phyloP scores from a whole-genome alignment of 1,139 yeast species.

The Geotrichum klebahnii region DNA sequence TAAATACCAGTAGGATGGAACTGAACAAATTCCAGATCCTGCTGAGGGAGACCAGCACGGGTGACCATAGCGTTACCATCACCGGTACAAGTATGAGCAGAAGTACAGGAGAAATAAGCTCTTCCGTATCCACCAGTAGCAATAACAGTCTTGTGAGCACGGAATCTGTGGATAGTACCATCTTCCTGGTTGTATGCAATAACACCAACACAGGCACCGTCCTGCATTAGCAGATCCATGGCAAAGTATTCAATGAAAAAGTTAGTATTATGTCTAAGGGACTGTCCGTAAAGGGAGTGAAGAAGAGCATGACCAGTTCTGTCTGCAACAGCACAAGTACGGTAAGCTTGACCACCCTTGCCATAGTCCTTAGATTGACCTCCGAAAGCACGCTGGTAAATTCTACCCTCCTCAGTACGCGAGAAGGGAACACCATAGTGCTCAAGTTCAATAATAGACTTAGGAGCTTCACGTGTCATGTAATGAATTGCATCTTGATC shows the following conservation, averaged over 20 bases:
- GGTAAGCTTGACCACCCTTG: constrained; percentile 98
- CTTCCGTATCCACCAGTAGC: constrained; percentile 99
- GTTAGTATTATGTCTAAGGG: constrained; percentile 93
- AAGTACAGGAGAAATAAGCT: constrained; percentile 97
- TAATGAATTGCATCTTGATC: constrained; percentile 99
- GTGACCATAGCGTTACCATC: constrained; percentile 98
- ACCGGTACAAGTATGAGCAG: constrained; percentile 99
- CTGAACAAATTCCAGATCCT: constrained; percentile 95
- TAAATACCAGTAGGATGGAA: constrained; percentile 99
- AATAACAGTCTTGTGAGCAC: constrained; percentile 91
- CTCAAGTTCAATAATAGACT: constrained; percentile 91
- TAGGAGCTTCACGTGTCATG: constrained; percentile 98
- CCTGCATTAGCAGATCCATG: constrained; percentile 87
- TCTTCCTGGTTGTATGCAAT: constrained; percentile 98
- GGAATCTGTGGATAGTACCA: constrained; percentile 96
- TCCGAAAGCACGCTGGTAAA: constrained; percentile 98
- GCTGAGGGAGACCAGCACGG: constrained; percentile 96
- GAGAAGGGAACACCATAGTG: constrained; percentile 98
- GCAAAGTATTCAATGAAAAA: constrained; percentile 98
- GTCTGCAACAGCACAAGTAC: constrained; percentile 99
- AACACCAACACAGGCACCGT: constrained; percentile 95
- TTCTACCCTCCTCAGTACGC: constrained; percentile 93
- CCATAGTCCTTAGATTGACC: constrained; percentile 96
- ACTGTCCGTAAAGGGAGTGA: constrained; percentile 95
- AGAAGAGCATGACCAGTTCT: constrained; percentile 97